Percentiles rank a stretch among this genome's conserved stretches.
phyloP scores from a whole-genome alignment of 805 yeast genomes.

The Hanseniaspora meyeri region DNA sequence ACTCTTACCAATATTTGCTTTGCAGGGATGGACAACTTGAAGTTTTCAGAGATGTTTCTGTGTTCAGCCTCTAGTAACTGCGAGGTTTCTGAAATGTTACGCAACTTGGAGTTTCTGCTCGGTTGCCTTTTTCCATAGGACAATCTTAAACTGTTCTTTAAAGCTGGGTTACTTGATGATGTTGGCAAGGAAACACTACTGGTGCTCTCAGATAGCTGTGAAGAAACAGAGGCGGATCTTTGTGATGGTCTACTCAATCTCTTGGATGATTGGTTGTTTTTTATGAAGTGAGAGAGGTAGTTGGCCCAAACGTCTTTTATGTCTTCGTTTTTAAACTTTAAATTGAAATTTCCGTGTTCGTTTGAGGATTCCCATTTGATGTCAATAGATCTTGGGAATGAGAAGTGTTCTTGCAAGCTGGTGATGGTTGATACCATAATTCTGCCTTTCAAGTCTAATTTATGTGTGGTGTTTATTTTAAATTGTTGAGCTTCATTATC shows the following conservation, averaged over 20 bases:
- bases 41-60: conserved; percentile 32
- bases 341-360: conserved; percentile 75
- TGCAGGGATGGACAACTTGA: conserved; percentile 29
- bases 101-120: conserved; percentile 7
- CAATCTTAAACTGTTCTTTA: neutral
- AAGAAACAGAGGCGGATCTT: conserved; percentile 7
- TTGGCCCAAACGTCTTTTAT: conserved; percentile 69
- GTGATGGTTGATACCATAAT: conserved; percentile 62
- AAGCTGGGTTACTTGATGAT: neutral
- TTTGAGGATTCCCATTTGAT: conserved; percentile 68
- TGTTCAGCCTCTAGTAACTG: conserved; percentile 24
- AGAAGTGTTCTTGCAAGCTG: conserved; percentile 30
- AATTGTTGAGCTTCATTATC: neutral
- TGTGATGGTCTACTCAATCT: conserved; percentile 1
- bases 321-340: conserved; percentile 77
- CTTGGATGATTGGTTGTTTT: neutral
- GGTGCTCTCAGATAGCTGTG: conserved; percentile 1
- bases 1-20: conserved; percentile 32
- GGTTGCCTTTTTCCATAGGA: conserved; percentile 1
- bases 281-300: conserved; percentile 24
- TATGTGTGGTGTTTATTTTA: conserved; percentile 23
- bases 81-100: conserved; percentile 5
- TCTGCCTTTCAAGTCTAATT: conserved; percentile 62
- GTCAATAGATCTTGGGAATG: conserved; percentile 50
- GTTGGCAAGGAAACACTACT: neutral